A percentile compares a stretch with the other conserved stretches of the same genome.
phyloP scores from a whole-genome alignment of 2,329 filamentous ascomycete genomes.

The Venturiaceae sp. region DNA sequence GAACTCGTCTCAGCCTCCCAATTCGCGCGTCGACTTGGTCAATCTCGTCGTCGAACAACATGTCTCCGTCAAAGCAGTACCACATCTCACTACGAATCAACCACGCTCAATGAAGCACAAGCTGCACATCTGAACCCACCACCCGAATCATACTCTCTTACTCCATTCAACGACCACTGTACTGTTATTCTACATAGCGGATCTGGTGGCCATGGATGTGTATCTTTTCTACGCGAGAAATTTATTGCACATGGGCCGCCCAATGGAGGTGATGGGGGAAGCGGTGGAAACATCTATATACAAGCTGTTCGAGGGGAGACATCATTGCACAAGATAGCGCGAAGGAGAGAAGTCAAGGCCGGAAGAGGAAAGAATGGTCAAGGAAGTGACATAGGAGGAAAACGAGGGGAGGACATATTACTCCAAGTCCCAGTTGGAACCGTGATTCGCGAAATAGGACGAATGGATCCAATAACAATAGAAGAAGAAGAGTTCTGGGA shows the following conservation, averaged over 20 bases:
- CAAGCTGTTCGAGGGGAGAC: constrained; percentile 88
- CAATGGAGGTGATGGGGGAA: constrained; percentile 90
- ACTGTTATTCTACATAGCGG: constrained; percentile 70
- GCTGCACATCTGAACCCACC: constrained; percentile 61
- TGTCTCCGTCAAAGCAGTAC: background rate
- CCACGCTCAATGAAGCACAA: background rate
- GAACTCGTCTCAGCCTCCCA: constrained; percentile 3
- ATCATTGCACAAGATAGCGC: constrained; percentile 81
- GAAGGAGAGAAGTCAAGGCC: constrained; percentile 64
- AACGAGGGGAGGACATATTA: constrained; percentile 76
- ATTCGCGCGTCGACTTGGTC: background rate
- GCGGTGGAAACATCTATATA: constrained; percentile 86
- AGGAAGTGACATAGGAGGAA: constrained; percentile 63
- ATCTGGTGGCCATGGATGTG: constrained; percentile 79
- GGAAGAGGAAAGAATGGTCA: constrained; percentile 69
- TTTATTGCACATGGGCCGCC: constrained; percentile 81
- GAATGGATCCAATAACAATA: constrained; percentile 66
- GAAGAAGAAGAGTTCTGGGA: constrained; percentile 36
- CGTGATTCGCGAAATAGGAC: constrained; percentile 70
- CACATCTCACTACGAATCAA: background rate
- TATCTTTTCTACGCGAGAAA: constrained; percentile 87
- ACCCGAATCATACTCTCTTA: constrained; percentile 73
- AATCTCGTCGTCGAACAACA: background rate
- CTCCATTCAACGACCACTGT: constrained; percentile 82
- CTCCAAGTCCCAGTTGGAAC: constrained; percentile 91